phyloP scores from a whole-genome alignment of 352 stramenopile species.

The Globisporangium cederbergense region DNA sequence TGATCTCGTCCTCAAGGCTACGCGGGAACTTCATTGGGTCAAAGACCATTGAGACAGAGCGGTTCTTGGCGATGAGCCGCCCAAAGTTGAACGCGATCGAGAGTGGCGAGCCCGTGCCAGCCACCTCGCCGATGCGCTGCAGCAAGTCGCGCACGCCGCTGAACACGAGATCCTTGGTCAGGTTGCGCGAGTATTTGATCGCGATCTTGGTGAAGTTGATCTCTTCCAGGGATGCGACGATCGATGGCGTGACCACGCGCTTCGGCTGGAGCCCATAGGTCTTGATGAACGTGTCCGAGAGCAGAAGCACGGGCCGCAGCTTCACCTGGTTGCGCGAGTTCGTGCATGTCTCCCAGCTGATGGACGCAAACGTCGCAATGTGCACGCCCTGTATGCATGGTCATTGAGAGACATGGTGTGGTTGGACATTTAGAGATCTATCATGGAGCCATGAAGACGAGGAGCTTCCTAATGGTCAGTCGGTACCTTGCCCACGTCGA shows the following conservation, averaged over 20 bases:
- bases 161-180: slow-evolving; percentile 77
- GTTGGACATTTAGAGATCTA: neutral
- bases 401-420: neutral
- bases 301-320: slow-evolving; percentile 52
- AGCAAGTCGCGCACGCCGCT: slow-evolving; percentile 64
- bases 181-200: slow-evolving; percentile 72
- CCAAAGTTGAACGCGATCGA: slow-evolving; percentile 70
- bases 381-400: slow-evolving; percentile 43
- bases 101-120: slow-evolving; percentile 42
- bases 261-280: slow-evolving; percentile 62
- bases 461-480: no score
- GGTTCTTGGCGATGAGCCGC: slow-evolving; percentile 74
- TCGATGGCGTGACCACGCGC: slow-evolving; percentile 21
- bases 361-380: slow-evolving; percentile 72
- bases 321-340: slow-evolving; percentile 56
- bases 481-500: slow-evolving; percentile 56
- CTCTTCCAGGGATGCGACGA: slow-evolving; percentile 61
- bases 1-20: slow-evolving; percentile 50
- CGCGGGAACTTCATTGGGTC: slow-evolving; percentile 60
- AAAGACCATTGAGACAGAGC: slow-evolving; percentile 65
- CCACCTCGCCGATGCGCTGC: slow-evolving; percentile 69
- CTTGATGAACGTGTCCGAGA: slow-evolving; percentile 66
- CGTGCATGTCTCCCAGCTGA: slow-evolving; percentile 62
- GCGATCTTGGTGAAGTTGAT: slow-evolving; percentile 83
- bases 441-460: no score